Evolutionary conservation across 75 land plant genomes (phyloP).

Genomic region (Cryptomeria japonica): DNA sequence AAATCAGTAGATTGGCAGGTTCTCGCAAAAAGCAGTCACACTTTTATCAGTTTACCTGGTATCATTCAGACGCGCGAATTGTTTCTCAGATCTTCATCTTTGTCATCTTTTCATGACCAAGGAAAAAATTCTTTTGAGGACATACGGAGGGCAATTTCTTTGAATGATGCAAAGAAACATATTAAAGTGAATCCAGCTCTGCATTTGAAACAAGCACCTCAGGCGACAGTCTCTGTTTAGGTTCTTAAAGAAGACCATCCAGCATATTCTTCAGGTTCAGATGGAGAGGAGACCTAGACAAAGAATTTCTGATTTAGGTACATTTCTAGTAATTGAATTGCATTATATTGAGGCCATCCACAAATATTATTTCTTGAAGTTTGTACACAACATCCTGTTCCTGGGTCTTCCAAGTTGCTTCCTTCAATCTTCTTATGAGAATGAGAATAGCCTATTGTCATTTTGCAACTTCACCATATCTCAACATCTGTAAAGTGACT

Average conservation of each 20-base stretch:
- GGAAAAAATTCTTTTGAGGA: not conserved
- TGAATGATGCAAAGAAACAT: constrained; percentile 4
- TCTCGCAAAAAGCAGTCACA: constrained; percentile 2
- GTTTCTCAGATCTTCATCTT: constrained; percentile 3
- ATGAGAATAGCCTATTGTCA: not conserved
- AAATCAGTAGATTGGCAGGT: not conserved
- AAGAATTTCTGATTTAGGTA: not conserved
- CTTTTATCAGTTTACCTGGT: constrained; percentile 2
- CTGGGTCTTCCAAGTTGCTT: not conserved
- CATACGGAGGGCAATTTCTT: not conserved
- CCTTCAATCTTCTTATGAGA: not conserved
- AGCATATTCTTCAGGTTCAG: not conserved
- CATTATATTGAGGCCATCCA: not conserved
- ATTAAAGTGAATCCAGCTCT: constrained; percentile 1
- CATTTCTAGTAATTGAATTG: not conserved
- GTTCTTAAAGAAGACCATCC: not conserved
- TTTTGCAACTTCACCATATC: not conserved
- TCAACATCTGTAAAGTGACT: not conserved
- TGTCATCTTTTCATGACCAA: not conserved
- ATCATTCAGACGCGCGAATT: not conserved
- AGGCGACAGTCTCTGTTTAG: not conserved
- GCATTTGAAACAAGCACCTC: not conserved
- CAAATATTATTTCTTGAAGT: not conserved
- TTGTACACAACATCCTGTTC: not conserved
- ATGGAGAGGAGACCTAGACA: constrained; percentile 1